Evolutionary conservation across 176 grass and related monocot genomes (phyloP), one percentile per base, ranked within the genome.

Genomic region (Triticum urartu): DNA sequence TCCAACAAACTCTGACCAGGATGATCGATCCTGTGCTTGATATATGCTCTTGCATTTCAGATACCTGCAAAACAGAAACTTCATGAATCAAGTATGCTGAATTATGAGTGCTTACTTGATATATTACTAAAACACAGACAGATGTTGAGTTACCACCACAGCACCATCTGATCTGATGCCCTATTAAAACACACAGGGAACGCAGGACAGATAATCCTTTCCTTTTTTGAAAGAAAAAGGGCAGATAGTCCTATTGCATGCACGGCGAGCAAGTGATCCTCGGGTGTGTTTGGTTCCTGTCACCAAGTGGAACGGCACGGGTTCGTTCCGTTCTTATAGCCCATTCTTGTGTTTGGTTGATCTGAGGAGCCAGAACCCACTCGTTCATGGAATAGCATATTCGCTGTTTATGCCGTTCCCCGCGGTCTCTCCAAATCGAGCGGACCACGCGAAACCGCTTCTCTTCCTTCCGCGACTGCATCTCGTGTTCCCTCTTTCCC

Each of bases 1-100:
- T 71, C 68, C 61, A 88, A 85, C 85, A 85, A 81, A 85, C 81
- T 91, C 40, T 90, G 81, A 85, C 81, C 39, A 52, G 38, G 61
- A 77, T 17, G 7, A 47, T 56, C 38, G 50, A 59, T 59, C 54
- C 6, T 58, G 7, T 58, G 52, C 8, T n/a, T 47, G 9, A 4
- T 26, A 36, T 42, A 78, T 32, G 15, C 68, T 68, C 59, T 50
- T 68, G 60, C 39, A 25, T 78, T 70, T 90, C 66, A 75, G 43
- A 42, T 74, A 40, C 26, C 33, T 87, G 50, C 52, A 83, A 14
- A 58, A 35, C 48, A 15, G 9, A 0, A 22, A 5, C 28, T 58
- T 9, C 2, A 45, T 12, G 83, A 70, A 58, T 50, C 15, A 21
- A 5, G 33, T 43, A 74, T 67, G 11, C 12, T 70, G 20, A 24